A percentile compares a stretch with the other conserved stretches of the same genome.
Conservation (phyloP, 2,329 filamentous ascomycete genomes). For the Hawksworthiomyces lignivorus region DNA sequence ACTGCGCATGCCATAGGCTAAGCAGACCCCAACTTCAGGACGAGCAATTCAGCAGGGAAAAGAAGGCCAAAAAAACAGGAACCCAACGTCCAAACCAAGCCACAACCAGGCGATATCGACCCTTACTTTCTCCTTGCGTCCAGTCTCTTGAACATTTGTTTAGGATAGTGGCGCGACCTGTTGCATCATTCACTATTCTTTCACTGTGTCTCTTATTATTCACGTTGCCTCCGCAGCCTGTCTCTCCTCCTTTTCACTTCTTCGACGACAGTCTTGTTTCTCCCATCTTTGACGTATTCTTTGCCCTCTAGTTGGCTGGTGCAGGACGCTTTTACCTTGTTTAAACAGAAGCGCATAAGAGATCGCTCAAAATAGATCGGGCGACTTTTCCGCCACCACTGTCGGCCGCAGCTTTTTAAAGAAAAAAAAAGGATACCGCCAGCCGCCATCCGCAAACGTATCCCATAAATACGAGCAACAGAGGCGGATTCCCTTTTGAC, state of each 20-base stretch:
- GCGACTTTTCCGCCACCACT: slow-evolving; percentile 1
- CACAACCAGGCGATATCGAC: neutral
- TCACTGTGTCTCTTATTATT: neutral
- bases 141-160: too few species aligned
- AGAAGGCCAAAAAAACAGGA: neutral
- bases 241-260: neutral
- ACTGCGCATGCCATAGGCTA: too few species aligned
- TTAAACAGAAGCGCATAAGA: slow-evolving; percentile 1
- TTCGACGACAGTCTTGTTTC: neutral
- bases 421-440: too few species aligned
- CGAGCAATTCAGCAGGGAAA: neutral
- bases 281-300: slow-evolving; percentile 1
- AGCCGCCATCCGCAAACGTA: too few species aligned
- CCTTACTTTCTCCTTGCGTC: neutral
- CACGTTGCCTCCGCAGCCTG: too few species aligned
- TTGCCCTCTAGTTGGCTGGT: slow-evolving; percentile 2
- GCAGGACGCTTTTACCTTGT: slow-evolving; percentile 7
- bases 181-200: slow-evolving; percentile 1
- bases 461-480: too few species aligned
- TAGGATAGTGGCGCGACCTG: neutral
- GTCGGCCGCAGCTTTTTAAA: too few species aligned
- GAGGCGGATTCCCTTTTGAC: too few species aligned
- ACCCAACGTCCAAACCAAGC: neutral
- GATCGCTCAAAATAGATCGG: slow-evolving; percentile 6
- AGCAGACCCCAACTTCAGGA: too few species aligned